Evolutionary conservation across 2,329 filamentous ascomycete species (phyloP).

Genomic region (Penicillium griseofulvum): DNA sequence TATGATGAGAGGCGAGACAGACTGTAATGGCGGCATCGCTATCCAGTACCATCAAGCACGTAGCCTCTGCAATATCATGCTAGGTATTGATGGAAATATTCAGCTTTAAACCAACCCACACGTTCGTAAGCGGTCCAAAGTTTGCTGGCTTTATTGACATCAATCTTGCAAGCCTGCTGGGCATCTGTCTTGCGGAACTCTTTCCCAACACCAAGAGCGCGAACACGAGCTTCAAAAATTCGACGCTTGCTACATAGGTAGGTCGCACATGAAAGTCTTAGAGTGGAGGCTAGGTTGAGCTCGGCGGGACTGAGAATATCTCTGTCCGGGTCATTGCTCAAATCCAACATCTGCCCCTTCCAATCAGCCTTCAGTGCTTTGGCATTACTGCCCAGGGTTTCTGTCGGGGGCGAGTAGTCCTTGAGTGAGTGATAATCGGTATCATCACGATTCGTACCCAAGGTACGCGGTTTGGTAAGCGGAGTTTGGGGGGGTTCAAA

Average conservation of each 20-base stretch:
- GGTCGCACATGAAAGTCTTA: conserved; percentile 80
- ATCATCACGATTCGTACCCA: conserved; percentile 70
- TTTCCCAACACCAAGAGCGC: conserved; percentile 65
- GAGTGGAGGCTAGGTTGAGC: conserved; percentile 68
- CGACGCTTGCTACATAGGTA: conserved; percentile 92
- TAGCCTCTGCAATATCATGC: conserved; percentile 19
- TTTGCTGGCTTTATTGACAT: conserved; percentile 95
- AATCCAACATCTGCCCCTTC: conserved; percentile 77
- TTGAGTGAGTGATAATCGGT: conserved; percentile 72
- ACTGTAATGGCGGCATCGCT: background rate
- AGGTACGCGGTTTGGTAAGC: conserved; percentile 44
- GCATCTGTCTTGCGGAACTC: conserved; percentile 94
- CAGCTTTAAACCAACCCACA: conserved; percentile 73
- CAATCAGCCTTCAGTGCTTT: conserved; percentile 81
- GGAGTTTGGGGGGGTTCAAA: conserved; percentile 35
- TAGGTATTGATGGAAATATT: conserved; percentile 48
- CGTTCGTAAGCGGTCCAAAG: conserved; percentile 86
- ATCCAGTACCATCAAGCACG: background rate
- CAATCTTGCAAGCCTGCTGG: conserved; percentile 95
- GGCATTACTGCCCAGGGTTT: conserved; percentile 62
- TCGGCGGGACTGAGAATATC: conserved; percentile 76
- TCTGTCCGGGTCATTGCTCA: conserved; percentile 68
- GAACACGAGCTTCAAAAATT: conserved; percentile 76
- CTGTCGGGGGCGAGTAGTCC: conserved; percentile 69
- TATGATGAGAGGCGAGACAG: background rate